phyloP scores from a whole-genome alignment of 768 basidiomycete genomes.

The Leccinum incarnatum region DNA sequence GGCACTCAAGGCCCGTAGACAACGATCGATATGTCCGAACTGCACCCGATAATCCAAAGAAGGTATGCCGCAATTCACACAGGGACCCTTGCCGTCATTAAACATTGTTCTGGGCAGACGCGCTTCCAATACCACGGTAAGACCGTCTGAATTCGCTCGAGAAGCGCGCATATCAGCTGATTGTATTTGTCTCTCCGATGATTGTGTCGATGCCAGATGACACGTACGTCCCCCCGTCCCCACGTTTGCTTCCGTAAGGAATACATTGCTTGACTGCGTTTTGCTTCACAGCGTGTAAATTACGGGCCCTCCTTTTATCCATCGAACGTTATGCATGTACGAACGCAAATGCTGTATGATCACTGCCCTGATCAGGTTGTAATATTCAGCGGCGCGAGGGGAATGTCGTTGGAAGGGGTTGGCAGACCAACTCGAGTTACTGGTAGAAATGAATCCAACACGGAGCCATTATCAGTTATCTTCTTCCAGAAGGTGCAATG shows the following conservation, averaged over 20 bases:
- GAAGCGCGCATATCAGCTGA: slow-evolving; percentile 13
- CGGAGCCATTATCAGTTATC: neutral
- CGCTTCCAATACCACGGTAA: slow-evolving; percentile 80
- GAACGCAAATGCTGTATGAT: slow-evolving; percentile 19
- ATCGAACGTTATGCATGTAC: slow-evolving; percentile 20
- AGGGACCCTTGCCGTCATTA: slow-evolving; percentile 3
- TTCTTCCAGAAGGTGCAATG: neutral
- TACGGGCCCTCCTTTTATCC: neutral
- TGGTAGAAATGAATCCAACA: neutral
- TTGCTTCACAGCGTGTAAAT: slow-evolving; percentile 36
- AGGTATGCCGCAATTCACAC: slow-evolving; percentile 44
- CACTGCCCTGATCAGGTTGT: slow-evolving; percentile 7
- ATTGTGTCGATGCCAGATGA: slow-evolving; percentile 43
- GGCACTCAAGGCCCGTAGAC: slow-evolving; percentile 59
- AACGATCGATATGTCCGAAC: slow-evolving; percentile 79
- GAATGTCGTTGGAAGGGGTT: neutral
- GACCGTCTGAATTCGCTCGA: slow-evolving; percentile 13
- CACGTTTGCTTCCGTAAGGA: neutral
- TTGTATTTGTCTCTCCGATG: slow-evolving; percentile 4
- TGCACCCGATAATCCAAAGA: slow-evolving; percentile 85
- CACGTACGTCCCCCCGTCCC: slow-evolving; percentile 44
- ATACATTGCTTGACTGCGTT: neutral
- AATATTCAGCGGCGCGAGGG: neutral
- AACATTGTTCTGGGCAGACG: slow-evolving; percentile 45
- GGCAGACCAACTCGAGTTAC: neutral